Conservation (phyloP, 495 filamentous ascomycete species). For the Haplographium delicatum region DNA sequence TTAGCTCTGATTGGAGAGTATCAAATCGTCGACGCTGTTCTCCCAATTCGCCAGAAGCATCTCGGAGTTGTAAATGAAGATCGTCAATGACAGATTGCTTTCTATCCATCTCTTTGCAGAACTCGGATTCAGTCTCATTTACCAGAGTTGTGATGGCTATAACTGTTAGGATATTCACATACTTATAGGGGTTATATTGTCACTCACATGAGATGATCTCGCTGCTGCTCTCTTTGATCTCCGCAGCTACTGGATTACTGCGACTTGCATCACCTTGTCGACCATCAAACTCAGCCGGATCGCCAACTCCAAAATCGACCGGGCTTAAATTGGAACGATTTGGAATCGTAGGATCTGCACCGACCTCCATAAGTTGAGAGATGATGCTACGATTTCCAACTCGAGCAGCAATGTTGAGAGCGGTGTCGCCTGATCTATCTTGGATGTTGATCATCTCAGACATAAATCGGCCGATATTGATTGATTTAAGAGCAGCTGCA, state of each 20-base stretch:
- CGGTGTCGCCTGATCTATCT: constrained; percentile 90
- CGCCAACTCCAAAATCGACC: constrained; percentile 86
- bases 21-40: constrained; percentile 68
- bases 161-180: constrained; percentile 6
- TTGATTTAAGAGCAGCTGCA: constrained; percentile 47
- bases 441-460: constrained; percentile 91
- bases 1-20: constrained; percentile 53
- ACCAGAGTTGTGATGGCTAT: constrained; percentile 71
- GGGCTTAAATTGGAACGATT: constrained; percentile 84
- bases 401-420: constrained; percentile 85
- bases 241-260: constrained; percentile 26
- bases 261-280: constrained; percentile 27
- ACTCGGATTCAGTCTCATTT: constrained; percentile 63
- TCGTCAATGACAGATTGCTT: constrained; percentile 80
- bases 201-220: constrained; percentile 67
- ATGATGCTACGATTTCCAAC: constrained; percentile 89
- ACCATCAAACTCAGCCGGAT: constrained; percentile 33
- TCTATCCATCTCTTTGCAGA: constrained; percentile 66
- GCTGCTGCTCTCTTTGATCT: constrained; percentile 51
- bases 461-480: constrained; percentile 86
- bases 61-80: constrained; percentile 69
- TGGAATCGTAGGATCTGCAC: constrained; percentile 80
- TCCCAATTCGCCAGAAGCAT: constrained; percentile 70
- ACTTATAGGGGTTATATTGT: not conserved
- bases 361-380: constrained; percentile 86